A percentile compares a stretch with the other conserved stretches of the same genome.
These are phyloP conservation scores for Triticum dicoccoides DNA, from an alignment of 176 grass and related monocot species.

Conservation along the genomic window DNA sequence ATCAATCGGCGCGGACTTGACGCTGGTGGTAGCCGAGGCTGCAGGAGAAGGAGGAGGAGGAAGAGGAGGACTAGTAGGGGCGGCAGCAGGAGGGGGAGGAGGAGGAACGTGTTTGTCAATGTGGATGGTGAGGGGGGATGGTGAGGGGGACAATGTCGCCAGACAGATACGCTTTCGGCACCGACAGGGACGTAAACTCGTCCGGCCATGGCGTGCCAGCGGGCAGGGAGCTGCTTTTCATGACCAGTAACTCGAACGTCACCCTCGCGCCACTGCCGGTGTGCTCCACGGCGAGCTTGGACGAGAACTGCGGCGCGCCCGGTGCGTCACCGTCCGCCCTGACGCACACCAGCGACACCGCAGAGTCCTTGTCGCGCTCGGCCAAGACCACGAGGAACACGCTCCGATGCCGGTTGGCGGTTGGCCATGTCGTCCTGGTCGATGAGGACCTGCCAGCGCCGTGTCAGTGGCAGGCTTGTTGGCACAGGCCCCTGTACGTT, in stretches of 20 bases:
- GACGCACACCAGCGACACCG: neutral
- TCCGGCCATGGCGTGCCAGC: too few relatives aligned
- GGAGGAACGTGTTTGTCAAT: too few relatives aligned
- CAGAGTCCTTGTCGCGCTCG: neutral
- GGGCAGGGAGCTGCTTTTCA: neutral
- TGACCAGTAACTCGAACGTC: neutral
- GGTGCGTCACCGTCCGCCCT: neutral
- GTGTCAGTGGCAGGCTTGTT: neutral
- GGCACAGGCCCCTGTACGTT: too few relatives aligned
- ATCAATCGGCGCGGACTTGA: too few relatives aligned
- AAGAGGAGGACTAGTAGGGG: neutral
- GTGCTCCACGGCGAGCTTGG: neutral
- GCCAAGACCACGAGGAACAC: neutral
- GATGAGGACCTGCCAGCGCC: neutral
- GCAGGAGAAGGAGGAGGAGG: too few relatives aligned
- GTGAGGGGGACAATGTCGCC: too few relatives aligned
- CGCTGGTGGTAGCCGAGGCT: too few relatives aligned
- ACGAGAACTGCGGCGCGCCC: neutral
- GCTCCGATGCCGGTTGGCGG: neutral
- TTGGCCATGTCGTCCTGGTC: neutral
- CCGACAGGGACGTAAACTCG: neutral
- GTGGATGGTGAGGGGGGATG: too few relatives aligned
- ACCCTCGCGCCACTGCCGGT: neutral
- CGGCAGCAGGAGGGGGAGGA: too few relatives aligned
- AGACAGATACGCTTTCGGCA: neutral